Conservation (phyloP, 768 basidiomycete genomes). For the Floccularia luteovirens region DNA sequence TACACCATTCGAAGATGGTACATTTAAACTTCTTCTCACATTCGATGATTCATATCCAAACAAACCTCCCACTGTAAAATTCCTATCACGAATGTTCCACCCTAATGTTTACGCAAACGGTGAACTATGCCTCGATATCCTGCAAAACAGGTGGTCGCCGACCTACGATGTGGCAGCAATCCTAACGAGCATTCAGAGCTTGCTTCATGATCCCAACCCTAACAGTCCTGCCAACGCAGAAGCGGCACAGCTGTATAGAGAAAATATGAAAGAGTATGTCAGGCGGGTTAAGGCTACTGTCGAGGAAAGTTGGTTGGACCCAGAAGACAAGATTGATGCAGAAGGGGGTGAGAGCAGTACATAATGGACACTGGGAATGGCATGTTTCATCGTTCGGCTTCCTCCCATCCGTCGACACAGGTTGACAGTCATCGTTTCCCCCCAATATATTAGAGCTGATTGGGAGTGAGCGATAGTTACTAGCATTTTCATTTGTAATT, state of each 20-base stretch:
- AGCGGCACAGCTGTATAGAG: conserved; percentile 92
- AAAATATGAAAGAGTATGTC: conserved; percentile 99
- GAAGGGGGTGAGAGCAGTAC: conserved; percentile 7
- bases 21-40: conserved; percentile 90
- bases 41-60: conserved; percentile 99
- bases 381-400: no score
- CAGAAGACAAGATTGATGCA: conserved; percentile 44
- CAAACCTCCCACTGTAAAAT: conserved; percentile 96
- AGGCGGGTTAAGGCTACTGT: conserved; percentile 88
- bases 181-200: conserved; percentile 90
- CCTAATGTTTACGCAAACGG: conserved; percentile 99
- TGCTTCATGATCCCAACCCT: conserved; percentile 97
- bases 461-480: no score
- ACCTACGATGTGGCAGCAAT: conserved; percentile 99
- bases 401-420: no score
- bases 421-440: no score
- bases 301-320: conserved; percentile 93
- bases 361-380: no score
- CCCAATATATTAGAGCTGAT: no score
- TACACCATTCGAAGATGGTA: conserved; percentile 98
- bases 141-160: conserved; percentile 98
- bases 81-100: conserved; percentile 97
- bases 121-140: conserved; percentile 95
- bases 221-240: conserved; percentile 98
- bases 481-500: no score